Base-by-base conservation (phyloP, 73 alveolate genomes). In the Vitrella brassicaformis region DNA sequence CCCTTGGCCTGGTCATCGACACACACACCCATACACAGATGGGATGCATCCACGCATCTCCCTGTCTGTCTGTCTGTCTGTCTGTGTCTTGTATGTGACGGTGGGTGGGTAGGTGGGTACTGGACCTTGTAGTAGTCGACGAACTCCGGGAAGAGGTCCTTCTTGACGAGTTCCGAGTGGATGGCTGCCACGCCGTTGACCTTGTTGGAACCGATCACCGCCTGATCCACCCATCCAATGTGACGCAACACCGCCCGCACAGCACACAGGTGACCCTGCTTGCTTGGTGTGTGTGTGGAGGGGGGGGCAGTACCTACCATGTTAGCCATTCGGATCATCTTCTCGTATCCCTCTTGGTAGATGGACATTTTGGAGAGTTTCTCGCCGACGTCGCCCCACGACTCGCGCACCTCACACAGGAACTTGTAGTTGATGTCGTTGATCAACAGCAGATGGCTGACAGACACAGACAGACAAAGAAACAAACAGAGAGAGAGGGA, bases 141-240 rank as follows among this genome's bases (percentile, higher is more conserved):
- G 56, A 39, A 39, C 56, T 39, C 56, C 4, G 56, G 56, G 56
- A 39, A 39, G 56, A 39, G 71, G 26, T 83, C 82, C 45, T 89
- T 86, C 66, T 77, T 87, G 74, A 90, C 68, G 78, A 92, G 71
- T 72, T 86, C 91, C 31, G 95, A 78, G 85, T 92, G 98, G 66
- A 93, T 88, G 77, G 86, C 84, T 1, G 98, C 97, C 26, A 91
- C 98, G 4, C 97, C 98, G 76, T 93, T 93, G 30, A 93, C 94
- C 73, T 87, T 84, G 71, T 87, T 80, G 31, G 96, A 82, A 0
- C 92, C 91, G 47, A 90, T 80, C 30, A 86, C 73, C 31, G 90
- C 68, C 56, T 39, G 56, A 4, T n/a, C n/a, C n/a, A n/a, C n/a
- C n/a, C n/a, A n/a, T n/a, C n/a, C n/a, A n/a, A n/a, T n/a, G n/a